A percentile compares a stretch with the other conserved stretches of the same genome.
These are phyloP conservation scores for Penicillium manginii DNA, from an alignment of 495 filamentous ascomycete genomes.

Conservation along the genomic window DNA sequence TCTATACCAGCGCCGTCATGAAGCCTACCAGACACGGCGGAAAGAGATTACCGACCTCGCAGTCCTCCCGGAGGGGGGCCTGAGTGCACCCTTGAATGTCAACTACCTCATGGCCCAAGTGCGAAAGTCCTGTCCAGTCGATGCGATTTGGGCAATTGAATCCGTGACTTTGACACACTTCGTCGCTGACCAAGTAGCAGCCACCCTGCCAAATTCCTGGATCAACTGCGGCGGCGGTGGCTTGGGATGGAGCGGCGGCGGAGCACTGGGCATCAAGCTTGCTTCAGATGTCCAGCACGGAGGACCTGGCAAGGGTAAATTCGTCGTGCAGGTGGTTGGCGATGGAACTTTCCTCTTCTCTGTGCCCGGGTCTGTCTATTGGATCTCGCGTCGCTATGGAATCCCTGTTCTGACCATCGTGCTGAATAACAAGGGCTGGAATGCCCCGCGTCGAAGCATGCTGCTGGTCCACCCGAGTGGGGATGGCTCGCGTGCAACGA, in stretches of 20 bases:
- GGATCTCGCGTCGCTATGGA: constrained; percentile 83
- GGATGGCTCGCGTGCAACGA: constrained; percentile 72
- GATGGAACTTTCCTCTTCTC: constrained; percentile 91
- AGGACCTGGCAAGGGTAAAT: constrained; percentile 70
- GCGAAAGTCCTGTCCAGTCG: constrained; percentile 64
- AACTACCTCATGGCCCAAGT: constrained; percentile 71
- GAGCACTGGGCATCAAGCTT: constrained; percentile 84
- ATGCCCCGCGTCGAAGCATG: constrained; percentile 76
- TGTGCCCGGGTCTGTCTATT: constrained; percentile 89
- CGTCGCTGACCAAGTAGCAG: constrained; percentile 81
- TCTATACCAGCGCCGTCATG: constrained; percentile 60
- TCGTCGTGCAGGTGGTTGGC: constrained; percentile 91
- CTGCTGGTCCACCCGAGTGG: constrained; percentile 85
- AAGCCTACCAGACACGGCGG: constrained; percentile 61
- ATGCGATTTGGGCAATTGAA: constrained; percentile 86
- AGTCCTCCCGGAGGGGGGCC: constrained; percentile 49
- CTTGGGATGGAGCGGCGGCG: constrained; percentile 94
- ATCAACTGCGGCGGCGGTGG: constrained; percentile 95
- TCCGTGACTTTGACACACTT: constrained; percentile 71
- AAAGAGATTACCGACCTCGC: constrained; percentile 60
- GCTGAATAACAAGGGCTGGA: constrained; percentile 94
- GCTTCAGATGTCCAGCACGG: constrained; percentile 65
- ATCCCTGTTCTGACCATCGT: constrained; percentile 91
- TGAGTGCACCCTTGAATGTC: constrained; percentile 67
- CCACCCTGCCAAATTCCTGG: constrained; percentile 77